A percentile compares a stretch with the other conserved stretches of the same genome.
Evolutionary conservation across 1,284 basidiomycete species (phyloP).

Genomic region (Sporisorium exsertum): DNA sequence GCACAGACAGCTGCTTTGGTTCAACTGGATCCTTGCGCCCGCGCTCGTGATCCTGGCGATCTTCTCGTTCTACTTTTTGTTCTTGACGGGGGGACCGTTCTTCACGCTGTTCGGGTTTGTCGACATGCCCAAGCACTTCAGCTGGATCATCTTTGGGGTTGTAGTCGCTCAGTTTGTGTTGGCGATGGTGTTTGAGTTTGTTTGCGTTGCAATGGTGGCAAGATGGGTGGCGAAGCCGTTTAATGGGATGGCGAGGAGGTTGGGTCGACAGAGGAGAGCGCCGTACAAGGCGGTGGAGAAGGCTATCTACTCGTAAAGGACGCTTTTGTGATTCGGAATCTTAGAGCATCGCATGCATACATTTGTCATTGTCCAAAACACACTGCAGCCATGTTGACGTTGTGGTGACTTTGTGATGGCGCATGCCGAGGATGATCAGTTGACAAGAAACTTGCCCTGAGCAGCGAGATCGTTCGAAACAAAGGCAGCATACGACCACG

Average conservation of each 20-base stretch:
- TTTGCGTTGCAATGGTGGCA: conserved; percentile 10
- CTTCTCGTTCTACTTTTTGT: conserved; percentile 51
- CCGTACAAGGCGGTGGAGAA: conserved; percentile 22
- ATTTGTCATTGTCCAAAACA: not conserved
- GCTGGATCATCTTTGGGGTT: conserved; percentile 50
- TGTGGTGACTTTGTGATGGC: not conserved
- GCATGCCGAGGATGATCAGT: not conserved
- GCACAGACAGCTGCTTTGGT: conserved; percentile 40
- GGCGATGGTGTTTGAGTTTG: conserved; percentile 36
- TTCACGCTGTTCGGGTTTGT: conserved; percentile 52
- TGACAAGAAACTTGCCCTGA: conserved; percentile 30
- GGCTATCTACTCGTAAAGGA: conserved; percentile 19
- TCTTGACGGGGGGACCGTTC: conserved; percentile 46
- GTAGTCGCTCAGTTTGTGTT: conserved; percentile 37
- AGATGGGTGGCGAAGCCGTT: conserved; percentile 16
- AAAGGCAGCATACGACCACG: conserved; percentile 60
- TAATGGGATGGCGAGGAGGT: not conserved
- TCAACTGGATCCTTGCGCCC: conserved; percentile 42
- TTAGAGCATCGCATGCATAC: not conserved
- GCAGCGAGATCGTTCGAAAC: conserved; percentile 36
- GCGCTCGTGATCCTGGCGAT: conserved; percentile 36
- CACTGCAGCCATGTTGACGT: not conserved
- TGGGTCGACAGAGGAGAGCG: conserved; percentile 14
- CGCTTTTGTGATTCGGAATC: not conserved
- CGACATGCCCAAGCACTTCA: conserved; percentile 29